Base-by-base conservation (phyloP, 805 yeast genomes). In the Wickerhamomyces chaumierensis region DNA sequence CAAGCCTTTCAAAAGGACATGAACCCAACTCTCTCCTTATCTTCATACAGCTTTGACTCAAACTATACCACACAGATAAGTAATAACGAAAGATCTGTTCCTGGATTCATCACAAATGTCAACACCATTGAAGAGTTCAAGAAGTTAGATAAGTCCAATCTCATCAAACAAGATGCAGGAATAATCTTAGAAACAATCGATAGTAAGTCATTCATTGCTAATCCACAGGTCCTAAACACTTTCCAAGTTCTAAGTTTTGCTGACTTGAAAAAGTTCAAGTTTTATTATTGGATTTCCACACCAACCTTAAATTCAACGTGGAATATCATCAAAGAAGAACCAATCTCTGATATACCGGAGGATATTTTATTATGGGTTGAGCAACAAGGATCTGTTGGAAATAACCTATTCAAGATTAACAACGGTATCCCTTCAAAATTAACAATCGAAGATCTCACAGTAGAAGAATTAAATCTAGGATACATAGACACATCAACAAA, bases 71-170 rank as follows among this genome's bases (percentile, higher is more conserved):
- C 37, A 4, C 41, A 43, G 2, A 51, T 61, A 0, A 51, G 45
- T 2, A 25, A 25, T 13, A 25, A 13, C n/a, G 29, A 11, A 14
- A 36, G 49, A 2, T 38, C 39, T n/a, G 19, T 49, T 3, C 55
- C 62, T 1, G 83, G 82, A 1, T 38, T 45, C 17, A 44, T 78
- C 18, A 51, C 60, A 34, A 87, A 87, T 54, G 73, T 77, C 35
- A 92, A 92, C 58, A 85, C 95, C 0, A 65, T 87, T 27, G 96
- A 90, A 47, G 87, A 84, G 45, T 92, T 92, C 61, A 85, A 81
- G 51, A 57, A 57, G 16, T 48, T 75, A 0, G 81, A 85, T 51
- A 92, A 90, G 58, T 65, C 66, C 18, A 56, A 60, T 4, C 67
- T 81, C 40, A 50, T 88, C n/a, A 58, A 60, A 19, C 53, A 59